Conservation (phyloP, 2,329 filamentous ascomycete genomes). For the Apiospora kogelbergensis region DNA sequence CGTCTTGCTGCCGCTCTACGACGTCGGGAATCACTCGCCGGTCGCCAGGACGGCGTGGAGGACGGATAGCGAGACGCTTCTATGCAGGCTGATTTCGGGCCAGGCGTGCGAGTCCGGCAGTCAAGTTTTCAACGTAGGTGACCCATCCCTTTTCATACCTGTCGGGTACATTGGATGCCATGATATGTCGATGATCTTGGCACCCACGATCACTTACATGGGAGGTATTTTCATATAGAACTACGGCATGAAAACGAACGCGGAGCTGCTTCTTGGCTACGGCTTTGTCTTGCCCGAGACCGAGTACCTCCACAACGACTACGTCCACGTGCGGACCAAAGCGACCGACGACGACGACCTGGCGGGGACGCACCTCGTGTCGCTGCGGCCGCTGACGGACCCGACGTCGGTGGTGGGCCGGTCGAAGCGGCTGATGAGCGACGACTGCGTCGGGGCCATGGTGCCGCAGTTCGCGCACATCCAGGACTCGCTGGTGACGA, state of each 20-base stretch:
- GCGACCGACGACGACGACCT: slow-evolving; percentile 28
- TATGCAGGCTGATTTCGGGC: slow-evolving; percentile 44
- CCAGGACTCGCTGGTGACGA: slow-evolving; percentile 53
- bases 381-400: slow-evolving; percentile 48
- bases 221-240: slow-evolving; percentile 49
- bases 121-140: slow-evolving; percentile 42
- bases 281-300: slow-evolving; percentile 57
- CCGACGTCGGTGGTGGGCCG: slow-evolving; percentile 48
- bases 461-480: slow-evolving; percentile 48
- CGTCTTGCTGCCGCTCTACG: slow-evolving; percentile 68
- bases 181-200: too few relatives aligned
- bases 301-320: slow-evolving; percentile 56
- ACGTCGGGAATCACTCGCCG: slow-evolving; percentile 71
- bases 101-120: slow-evolving; percentile 49
- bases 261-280: slow-evolving; percentile 65
- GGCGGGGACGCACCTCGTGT: slow-evolving; percentile 42
- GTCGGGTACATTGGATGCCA: too few relatives aligned
- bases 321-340: slow-evolving; percentile 55
- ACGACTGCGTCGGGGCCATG: slow-evolving; percentile 25
- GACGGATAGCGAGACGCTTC: slow-evolving; percentile 36
- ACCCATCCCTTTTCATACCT: neutral
- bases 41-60: slow-evolving; percentile 57
- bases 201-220: neutral
- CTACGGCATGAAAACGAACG: slow-evolving; percentile 74
- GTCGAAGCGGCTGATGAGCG: slow-evolving; percentile 36